Conservation (phyloP, 768 basidiomycete genomes). For the Lactarius sp. region DNA sequence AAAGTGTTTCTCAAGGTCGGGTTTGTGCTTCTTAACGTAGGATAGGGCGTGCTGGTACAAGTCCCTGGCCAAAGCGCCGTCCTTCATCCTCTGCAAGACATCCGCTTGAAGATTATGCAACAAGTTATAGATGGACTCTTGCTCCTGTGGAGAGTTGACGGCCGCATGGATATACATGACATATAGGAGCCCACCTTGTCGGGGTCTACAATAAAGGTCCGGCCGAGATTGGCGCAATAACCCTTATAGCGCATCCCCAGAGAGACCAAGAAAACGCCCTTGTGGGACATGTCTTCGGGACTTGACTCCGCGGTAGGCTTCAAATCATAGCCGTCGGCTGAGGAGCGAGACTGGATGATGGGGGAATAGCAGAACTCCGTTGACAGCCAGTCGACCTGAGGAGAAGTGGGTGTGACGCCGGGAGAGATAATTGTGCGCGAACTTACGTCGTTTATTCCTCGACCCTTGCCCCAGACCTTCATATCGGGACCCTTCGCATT, state of each 20-base stretch:
- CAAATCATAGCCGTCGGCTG: constrained; percentile 80
- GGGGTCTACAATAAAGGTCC: constrained; percentile 95
- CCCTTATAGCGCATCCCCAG: constrained; percentile 90
- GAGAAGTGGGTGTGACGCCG: constrained; percentile 13
- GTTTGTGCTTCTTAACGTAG: constrained; percentile 70
- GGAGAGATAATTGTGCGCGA: constrained; percentile 21
- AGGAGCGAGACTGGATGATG: constrained; percentile 91
- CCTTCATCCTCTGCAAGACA: constrained; percentile 68
- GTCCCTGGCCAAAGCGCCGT: constrained; percentile 71
- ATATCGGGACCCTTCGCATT: constrained; percentile 82
- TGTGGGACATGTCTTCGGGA: constrained; percentile 73
- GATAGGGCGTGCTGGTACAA: constrained; percentile 72
- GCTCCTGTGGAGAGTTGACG: constrained; percentile 50
- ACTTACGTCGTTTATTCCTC: constrained; percentile 69
- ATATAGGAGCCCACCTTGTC: constrained; percentile 51
- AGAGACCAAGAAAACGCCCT: constrained; percentile 83
- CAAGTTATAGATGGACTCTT: constrained; percentile 83
- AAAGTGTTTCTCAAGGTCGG: constrained; percentile 78
- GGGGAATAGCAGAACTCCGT: constrained; percentile 94
- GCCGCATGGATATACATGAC: background rate
- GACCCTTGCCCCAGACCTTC: constrained; percentile 84
- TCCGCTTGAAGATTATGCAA: constrained; percentile 75
- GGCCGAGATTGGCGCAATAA: constrained; percentile 88
- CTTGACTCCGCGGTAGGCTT: constrained; percentile 84
- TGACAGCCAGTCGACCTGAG: constrained; percentile 80